Conservation (phyloP, 1,139 yeast species). For the Diutina rugosa region DNA sequence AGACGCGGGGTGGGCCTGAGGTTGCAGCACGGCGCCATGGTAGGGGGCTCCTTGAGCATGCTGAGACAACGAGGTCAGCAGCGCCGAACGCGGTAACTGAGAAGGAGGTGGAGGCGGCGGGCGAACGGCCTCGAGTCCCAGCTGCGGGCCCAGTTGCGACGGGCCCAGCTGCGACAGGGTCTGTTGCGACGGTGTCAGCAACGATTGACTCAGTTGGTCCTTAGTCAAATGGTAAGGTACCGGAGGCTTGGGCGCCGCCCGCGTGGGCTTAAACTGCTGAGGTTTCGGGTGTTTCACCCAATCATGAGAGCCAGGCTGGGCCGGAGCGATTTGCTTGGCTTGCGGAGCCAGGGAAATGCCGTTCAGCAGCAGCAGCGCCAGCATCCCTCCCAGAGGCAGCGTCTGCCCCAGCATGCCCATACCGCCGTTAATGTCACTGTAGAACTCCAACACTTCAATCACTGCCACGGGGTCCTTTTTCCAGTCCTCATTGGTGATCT, state of each 20-base stretch:
- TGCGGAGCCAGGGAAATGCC: background rate
- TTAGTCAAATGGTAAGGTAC: slow-evolving; percentile 25
- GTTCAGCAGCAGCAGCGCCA: background rate
- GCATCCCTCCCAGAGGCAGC: background rate
- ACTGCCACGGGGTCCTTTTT: slow-evolving; percentile 75
- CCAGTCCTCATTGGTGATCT: slow-evolving; percentile 75
- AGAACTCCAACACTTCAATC: slow-evolving; percentile 87
- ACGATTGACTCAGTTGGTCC: slow-evolving; percentile 8
- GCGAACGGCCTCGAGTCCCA: background rate
- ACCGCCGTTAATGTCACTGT: slow-evolving; percentile 36
- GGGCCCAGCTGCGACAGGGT: slow-evolving; percentile 3
- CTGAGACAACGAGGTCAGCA: background rate
- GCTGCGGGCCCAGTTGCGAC: background rate
- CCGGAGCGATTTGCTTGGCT: background rate
- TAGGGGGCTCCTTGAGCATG: background rate
- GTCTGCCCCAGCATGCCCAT: slow-evolving; percentile 4
- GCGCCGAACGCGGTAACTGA: background rate
- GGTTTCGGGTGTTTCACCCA: slow-evolving; percentile 30
- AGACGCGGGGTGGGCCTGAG: background rate
- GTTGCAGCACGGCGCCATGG: background rate
- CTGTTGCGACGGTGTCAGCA: slow-evolving; percentile 21
- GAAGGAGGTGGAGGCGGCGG: background rate
- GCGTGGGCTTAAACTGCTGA: slow-evolving; percentile 20
- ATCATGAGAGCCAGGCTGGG: slow-evolving; percentile 11
- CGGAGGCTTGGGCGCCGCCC: slow-evolving; percentile 35